phyloP scores from a whole-genome alignment of 2,329 filamentous ascomycete species.

The Cyphellophora europaea region DNA sequence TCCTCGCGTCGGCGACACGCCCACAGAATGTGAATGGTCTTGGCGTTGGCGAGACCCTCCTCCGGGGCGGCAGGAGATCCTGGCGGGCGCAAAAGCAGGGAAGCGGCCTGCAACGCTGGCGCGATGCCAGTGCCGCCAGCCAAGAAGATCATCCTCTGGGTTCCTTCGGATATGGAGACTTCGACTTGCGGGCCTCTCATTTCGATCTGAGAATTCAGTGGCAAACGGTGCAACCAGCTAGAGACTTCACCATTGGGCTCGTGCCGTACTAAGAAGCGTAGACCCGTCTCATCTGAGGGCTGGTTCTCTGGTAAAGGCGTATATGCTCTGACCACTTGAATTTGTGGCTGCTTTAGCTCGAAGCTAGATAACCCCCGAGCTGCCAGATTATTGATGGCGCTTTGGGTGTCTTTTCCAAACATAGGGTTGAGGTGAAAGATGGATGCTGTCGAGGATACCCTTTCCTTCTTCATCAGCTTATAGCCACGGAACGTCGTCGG shows the following conservation, averaged over 20 bases:
- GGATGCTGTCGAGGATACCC: too few species aligned
- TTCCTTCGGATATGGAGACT: constrained; percentile 48
- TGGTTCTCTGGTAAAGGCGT: constrained; percentile 62
- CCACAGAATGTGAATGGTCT: constrained; percentile 68
- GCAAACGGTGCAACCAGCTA: constrained; percentile 61
- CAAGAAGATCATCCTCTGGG: constrained; percentile 63
- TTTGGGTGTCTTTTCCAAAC: constrained; percentile 46
- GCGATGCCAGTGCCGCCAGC: constrained; percentile 91
- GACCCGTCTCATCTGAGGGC: constrained; percentile 26
- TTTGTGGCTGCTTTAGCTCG: constrained; percentile 85
- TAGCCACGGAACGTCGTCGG: too few species aligned
- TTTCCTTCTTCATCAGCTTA: too few species aligned
- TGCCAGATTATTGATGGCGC: constrained; percentile 38
- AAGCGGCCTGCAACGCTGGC: constrained; percentile 72
- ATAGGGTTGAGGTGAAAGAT: too few species aligned
- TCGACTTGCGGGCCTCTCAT: constrained; percentile 71
- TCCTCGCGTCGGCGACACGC: constrained; percentile 61
- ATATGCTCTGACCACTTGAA: constrained; percentile 87
- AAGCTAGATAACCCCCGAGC: constrained; percentile 70
- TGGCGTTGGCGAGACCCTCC: constrained; percentile 22
- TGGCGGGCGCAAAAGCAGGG: constrained; percentile 39
- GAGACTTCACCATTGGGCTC: constrained; percentile 79
- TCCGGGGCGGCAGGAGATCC: constrained; percentile 26
- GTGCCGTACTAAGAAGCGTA: constrained; percentile 70
- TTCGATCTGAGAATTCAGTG: constrained; percentile 56